Evolutionary conservation across 78 protist species (phyloP).

Genomic region (Dictyostelium brefeldianum): DNA sequence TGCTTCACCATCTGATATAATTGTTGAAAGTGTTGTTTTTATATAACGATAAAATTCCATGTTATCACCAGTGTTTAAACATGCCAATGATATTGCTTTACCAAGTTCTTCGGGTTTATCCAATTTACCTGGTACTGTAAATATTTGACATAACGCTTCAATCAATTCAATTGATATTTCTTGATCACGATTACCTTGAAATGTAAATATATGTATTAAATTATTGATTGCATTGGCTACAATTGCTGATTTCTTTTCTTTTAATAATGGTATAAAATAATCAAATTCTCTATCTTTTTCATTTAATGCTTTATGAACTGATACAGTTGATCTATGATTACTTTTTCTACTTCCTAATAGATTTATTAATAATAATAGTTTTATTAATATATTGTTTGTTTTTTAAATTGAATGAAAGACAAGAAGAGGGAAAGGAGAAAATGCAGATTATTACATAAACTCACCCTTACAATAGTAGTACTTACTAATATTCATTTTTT

Average conservation of each 20-base stretch:
- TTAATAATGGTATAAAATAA: constrained; percentile 47
- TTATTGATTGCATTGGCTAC: constrained; percentile 48
- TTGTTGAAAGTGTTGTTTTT: constrained; percentile 31
- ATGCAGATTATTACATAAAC: too few species aligned
- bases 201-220: constrained; percentile 19
- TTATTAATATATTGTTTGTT: neutral
- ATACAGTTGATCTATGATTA: constrained; percentile 60
- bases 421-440: too few species aligned
- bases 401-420: neutral
- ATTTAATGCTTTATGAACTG: constrained; percentile 2
- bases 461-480: too few species aligned
- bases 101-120: neutral
- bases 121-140: constrained; percentile 19
- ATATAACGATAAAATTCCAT: constrained; percentile 1
- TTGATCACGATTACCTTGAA: constrained; percentile 32
- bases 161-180: neutral
- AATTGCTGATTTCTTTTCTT: constrained; percentile 45
- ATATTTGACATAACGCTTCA: constrained; percentile 2
- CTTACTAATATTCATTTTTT: too few species aligned
- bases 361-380: neutral
- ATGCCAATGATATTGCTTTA: neutral
- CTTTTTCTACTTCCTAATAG: neutral
- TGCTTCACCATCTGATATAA: constrained; percentile 38
- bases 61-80: constrained; percentile 12
- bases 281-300: constrained; percentile 22